Evolutionary conservation across 2,329 filamentous ascomycete species (phyloP).

Genomic region (Dactylellina leptospora): DNA sequence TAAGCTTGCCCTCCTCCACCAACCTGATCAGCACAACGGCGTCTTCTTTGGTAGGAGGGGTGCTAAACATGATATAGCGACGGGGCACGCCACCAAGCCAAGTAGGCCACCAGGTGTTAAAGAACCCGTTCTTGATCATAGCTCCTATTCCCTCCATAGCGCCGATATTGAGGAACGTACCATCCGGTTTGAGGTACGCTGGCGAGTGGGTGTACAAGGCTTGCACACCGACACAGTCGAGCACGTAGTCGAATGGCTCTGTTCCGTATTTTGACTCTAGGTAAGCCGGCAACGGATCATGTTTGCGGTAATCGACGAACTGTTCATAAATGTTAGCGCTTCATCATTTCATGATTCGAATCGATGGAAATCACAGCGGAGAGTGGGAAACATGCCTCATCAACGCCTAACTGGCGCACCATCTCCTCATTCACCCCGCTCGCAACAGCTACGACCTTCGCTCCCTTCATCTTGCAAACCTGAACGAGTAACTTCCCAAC

Average conservation of each 20-base stretch:
- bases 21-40: slow-evolving; percentile 15
- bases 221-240: slow-evolving; percentile 39
- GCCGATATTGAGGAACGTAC: slow-evolving; percentile 32
- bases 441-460: slow-evolving; percentile 20
- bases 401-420: slow-evolving; percentile 31
- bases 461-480: slow-evolving; percentile 29
- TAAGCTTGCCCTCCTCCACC: slow-evolving; percentile 35
- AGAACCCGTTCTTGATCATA: slow-evolving; percentile 24
- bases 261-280: slow-evolving; percentile 20
- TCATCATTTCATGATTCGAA: neutral
- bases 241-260: slow-evolving; percentile 28
- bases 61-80: slow-evolving; percentile 39
- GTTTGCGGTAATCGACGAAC: slow-evolving; percentile 3
- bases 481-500: slow-evolving; percentile 27
- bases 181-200: slow-evolving; percentile 26
- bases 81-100: slow-evolving; percentile 37
- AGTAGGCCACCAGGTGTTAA: slow-evolving; percentile 33
- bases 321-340: neutral
- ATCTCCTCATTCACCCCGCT: slow-evolving; percentile 34
- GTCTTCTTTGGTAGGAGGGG: slow-evolving; percentile 19
- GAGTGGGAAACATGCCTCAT: slow-evolving; percentile 16
- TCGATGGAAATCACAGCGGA: neutral
- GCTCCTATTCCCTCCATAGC: slow-evolving; percentile 3
- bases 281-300: slow-evolving; percentile 16
- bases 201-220: slow-evolving; percentile 39